Evolutionary conservation across 1,284 basidiomycete species (phyloP).

Genomic region (Leccinum solheimii): DNA sequence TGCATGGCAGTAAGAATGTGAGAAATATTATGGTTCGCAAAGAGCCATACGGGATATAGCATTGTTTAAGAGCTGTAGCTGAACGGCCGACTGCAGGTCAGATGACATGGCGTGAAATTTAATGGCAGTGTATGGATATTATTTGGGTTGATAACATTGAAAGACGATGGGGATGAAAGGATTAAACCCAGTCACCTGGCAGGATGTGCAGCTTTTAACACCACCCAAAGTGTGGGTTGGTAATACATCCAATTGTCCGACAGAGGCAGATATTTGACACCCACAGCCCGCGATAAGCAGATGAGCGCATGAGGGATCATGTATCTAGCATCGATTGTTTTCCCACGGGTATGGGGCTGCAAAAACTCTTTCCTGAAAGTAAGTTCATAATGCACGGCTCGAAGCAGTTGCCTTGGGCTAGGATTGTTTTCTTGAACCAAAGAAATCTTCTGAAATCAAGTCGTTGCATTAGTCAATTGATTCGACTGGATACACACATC

Average conservation of each 20-base stretch:
- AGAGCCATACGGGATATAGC: too few species aligned
- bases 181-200: background rate
- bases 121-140: background rate
- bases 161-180: background rate
- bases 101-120: background rate
- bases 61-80: background rate
- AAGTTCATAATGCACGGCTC: too few species aligned
- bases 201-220: background rate
- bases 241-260: background rate
- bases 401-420: too few species aligned
- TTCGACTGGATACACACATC: too few species aligned
- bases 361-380: too few species aligned
- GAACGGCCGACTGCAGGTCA: background rate
- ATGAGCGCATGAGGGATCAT: background rate
- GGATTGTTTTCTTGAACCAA: too few species aligned
- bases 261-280: background rate
- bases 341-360: too few species aligned
- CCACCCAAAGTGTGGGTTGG: background rate
- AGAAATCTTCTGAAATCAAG: too few species aligned
- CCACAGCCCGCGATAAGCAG: background rate
- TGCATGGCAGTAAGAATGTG: too few species aligned
- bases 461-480: too few species aligned
- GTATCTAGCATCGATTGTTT: too few species aligned
- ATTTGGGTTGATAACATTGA: background rate
- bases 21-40: too few species aligned